Base-by-base conservation (phyloP, 2,329 filamentous ascomycete species). In the Beauveria australis region DNA sequence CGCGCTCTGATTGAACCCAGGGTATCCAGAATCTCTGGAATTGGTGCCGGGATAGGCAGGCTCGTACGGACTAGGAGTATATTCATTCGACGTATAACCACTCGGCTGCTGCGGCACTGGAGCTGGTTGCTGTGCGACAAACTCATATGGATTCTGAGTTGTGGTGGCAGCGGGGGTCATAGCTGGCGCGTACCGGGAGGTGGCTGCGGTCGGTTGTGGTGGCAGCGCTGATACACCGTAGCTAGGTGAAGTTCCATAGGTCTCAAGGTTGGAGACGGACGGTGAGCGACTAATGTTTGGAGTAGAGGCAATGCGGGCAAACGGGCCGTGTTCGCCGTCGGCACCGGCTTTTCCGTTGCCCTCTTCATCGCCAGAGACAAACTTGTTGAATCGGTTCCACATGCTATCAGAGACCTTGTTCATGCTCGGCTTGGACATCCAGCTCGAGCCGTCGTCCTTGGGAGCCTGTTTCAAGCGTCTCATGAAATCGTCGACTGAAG, bases 371-470 rank as follows among this genome's bases (percentile, higher is more conserved):
- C 94, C 95, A 56, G 89, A 87, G 63, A 99, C 92, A 70, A 99
- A 99, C 69, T 92, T 97, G 75, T 92, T 97, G 75, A 99, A 97
- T 62, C 89, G 91, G 65, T 87, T 92, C 83, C 91, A 92, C 71
- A 97, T 85, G 40, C 89, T 91, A 63, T 89, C 92, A 2, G 92
- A 94, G 0, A 97, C 91, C 74, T 95, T 96, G 73, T 95, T 92
- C 83, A 97, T 95, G 72, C 86, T 97, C 7, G 93, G 92, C 73
- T 94, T 96, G 1, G 91, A 89, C 57, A 99, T 94, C 91, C 93
- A 96, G 2, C 92, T 93, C 22, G 85, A 87, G 7, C 86, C 87
- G 60, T 84, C 86, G 66, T 94, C 91, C 69, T 89, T 91, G 14
- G 92, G 91, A 19, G 92, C 88, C 71, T 94, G 89, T 66, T 89